Conservation (phyloP, 768 basidiomycete genomes). For the Mycena venus region DNA sequence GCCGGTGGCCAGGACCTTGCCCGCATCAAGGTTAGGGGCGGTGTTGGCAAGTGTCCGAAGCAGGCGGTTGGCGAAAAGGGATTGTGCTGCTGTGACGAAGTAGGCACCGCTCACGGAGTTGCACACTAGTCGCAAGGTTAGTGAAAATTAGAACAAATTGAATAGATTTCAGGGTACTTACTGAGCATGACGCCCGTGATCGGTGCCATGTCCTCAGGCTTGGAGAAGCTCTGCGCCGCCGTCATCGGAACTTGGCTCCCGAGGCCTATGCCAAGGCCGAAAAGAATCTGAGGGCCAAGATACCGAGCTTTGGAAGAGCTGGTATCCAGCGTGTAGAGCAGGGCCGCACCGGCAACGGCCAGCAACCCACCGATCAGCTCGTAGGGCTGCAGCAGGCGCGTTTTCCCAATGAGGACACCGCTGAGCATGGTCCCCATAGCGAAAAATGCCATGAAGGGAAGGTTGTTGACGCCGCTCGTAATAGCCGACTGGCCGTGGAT, state of each 20-base stretch:
- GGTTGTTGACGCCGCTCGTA: not conserved
- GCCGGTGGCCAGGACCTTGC: not conserved
- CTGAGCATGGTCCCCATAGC: not conserved
- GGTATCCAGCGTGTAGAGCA: not conserved
- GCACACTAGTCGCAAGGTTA: not conserved
- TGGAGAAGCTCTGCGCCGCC: not conserved
- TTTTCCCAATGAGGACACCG: not conserved
- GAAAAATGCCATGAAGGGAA: not conserved
- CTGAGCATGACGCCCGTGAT: not conserved
- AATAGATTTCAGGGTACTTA: not conserved
- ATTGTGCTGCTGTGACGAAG: constrained; percentile 1
- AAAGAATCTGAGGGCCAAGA: not conserved
- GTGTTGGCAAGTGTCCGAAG: not conserved
- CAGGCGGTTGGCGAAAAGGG: constrained; percentile 3
- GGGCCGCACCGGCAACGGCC: not conserved
- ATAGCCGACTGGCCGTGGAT: constrained; percentile 5
- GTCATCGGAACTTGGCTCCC: constrained; percentile 4
- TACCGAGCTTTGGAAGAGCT: not conserved
- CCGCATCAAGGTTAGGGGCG: not conserved
- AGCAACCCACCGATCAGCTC: not conserved
- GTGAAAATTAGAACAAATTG: not conserved
- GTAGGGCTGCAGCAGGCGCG: constrained; percentile 1
- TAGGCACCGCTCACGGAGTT: not conserved
- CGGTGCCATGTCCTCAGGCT: not conserved
- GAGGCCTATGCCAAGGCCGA: constrained; percentile 2